These are phyloP conservation scores for Nasturtium officinale DNA, from an alignment of 345 rosid species.

Conservation along the genomic window DNA sequence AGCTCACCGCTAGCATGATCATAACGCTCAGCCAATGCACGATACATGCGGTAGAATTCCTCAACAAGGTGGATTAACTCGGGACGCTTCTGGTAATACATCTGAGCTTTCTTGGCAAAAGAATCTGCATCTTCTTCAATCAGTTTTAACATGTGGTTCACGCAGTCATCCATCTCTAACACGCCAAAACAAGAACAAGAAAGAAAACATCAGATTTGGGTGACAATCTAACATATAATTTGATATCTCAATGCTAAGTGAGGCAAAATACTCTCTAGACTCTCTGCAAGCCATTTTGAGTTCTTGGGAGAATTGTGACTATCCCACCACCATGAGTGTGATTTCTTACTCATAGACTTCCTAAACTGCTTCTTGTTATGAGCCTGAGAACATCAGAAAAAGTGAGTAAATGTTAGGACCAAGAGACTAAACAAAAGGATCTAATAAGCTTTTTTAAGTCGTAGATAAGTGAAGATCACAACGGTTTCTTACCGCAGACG, in stretches of 20 bases:
- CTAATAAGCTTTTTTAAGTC: neutral
- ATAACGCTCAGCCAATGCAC: constrained; percentile 85
- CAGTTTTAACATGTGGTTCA: constrained; percentile 75
- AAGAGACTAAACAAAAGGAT: constrained; percentile 29
- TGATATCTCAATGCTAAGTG: neutral
- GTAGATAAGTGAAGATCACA: constrained; percentile 3
- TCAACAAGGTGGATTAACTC: constrained; percentile 71
- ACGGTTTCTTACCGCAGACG: constrained; percentile 37
- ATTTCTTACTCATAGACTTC: constrained; percentile 55
- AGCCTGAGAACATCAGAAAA: constrained; percentile 34
- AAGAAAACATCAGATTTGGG: constrained; percentile 12
- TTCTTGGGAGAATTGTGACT: constrained; percentile 75
- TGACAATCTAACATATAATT: neutral
- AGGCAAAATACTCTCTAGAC: constrained; percentile 63
- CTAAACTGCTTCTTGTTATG: constrained; percentile 47
- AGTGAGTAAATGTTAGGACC: neutral
- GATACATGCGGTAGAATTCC: constrained; percentile 82
- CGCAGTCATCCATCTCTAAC: constrained; percentile 83
- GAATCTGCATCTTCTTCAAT: constrained; percentile 92
- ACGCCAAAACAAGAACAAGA: constrained; percentile 19
- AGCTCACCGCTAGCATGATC: constrained; percentile 78
- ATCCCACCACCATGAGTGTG: constrained; percentile 93
- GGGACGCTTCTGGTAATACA: constrained; percentile 85
- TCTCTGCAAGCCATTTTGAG: constrained; percentile 86
- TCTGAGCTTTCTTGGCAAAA: constrained; percentile 86